Evolutionary conservation across 129 eudicot species (phyloP), one percentile per base, ranked within the genome.

Genomic region (Pittosporum tobira): DNA sequence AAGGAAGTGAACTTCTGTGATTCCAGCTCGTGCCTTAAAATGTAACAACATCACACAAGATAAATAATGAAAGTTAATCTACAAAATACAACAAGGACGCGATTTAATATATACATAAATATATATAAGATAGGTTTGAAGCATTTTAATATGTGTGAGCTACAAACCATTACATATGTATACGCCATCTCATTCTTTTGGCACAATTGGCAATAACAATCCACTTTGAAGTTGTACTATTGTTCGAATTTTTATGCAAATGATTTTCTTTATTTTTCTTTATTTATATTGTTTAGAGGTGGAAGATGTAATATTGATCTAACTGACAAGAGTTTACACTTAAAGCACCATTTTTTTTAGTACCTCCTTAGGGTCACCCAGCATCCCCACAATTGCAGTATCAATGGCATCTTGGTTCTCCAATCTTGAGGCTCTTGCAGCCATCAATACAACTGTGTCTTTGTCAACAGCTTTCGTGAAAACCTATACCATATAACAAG

Each of bases 1-100:
- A 22, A 88, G 84, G 72, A 88, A 88, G 67, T 88, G 96, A 47
- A 88, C 73, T 78, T 88, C 96, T 42, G 57, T 76, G 22, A 88
- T 88, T 48, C 96, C 96, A 37, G 83, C 86, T 18, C 96, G 76
- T n/a, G 96, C 96, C 96, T 88, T 26, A 48, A 54, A 42, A 6
- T 15, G 60, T 29, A 55, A 38, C 43, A 18, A 14, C 60, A 55
- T 54, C 6, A 54, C 24, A 54, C 2, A 7, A 15, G 15, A 16
- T 54, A 3, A 54, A 54, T 54, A 8, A 28, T 34, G 7, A 16
- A 29, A 29, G 15, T 29, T 6, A 14, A 40, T 12, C 46, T 8
- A n/a, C n/a, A n/a, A n/a, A n/a, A n/a, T 34, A 34, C 40, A 34
- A 5, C 7, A 34, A 34, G 11, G 40, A 34, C 7, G 40, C 40